Conservation (phyloP, 2,329 filamentous ascomycete genomes). For the Fusarium globosum region DNA sequence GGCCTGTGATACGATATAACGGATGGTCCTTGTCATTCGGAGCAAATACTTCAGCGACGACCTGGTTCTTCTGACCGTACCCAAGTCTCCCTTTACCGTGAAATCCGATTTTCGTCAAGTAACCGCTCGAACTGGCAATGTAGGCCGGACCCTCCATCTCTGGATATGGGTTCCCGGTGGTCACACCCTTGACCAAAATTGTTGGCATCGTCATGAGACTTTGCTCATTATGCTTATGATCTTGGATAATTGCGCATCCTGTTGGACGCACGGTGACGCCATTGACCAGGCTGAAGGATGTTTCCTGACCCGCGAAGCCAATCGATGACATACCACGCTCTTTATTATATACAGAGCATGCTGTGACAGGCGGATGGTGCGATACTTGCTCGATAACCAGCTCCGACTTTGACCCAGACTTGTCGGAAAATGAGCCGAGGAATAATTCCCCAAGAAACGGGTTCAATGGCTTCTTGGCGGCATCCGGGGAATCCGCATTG, state of each 20-base stretch:
- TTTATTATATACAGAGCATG: constrained; percentile 38
- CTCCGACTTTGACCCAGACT: constrained; percentile 40
- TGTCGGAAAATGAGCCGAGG: constrained; percentile 53
- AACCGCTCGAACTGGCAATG: constrained; percentile 18
- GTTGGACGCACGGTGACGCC: constrained; percentile 16
- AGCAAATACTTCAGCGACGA: constrained; percentile 7
- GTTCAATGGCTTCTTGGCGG: constrained; percentile 61
- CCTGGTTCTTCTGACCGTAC: constrained; percentile 16
- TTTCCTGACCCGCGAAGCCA: constrained; percentile 17
- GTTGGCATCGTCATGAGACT: constrained; percentile 24
- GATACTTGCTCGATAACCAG: constrained; percentile 60
- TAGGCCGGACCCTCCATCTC: constrained; percentile 14
- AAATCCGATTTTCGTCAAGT: constrained; percentile 14
- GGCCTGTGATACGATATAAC: neutral
- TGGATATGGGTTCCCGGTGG: constrained; percentile 14
- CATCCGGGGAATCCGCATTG: constrained; percentile 6
- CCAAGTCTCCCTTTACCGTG: constrained; percentile 12
- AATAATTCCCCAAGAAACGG: constrained; percentile 65
- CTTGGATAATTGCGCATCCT: constrained; percentile 15
- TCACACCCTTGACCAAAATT: constrained; percentile 14
- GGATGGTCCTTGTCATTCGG: neutral
- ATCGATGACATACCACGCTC: constrained; percentile 20
- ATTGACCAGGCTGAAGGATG: constrained; percentile 14
- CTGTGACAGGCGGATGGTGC: constrained; percentile 65
- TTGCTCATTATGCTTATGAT: constrained; percentile 10